These are phyloP conservation scores for Hsuehochloa calcarea DNA, from an alignment of 176 grass and related monocot genomes.

Conservation along the genomic window DNA sequence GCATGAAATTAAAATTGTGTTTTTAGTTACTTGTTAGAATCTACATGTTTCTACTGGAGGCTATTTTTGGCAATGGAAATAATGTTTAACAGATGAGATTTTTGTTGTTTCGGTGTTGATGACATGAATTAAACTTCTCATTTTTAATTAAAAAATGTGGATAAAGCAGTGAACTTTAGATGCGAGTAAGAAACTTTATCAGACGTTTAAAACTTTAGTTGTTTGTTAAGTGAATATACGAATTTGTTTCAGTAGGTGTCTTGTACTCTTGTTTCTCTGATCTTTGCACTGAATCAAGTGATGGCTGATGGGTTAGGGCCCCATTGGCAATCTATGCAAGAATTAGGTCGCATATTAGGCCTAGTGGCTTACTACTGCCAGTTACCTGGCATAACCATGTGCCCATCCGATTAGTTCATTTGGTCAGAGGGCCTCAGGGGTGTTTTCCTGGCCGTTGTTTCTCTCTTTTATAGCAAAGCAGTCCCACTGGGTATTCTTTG, in stretches of 20 bases:
- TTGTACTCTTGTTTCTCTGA: background rate
- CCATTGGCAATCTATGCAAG: background rate
- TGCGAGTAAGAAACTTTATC: conserved; percentile 1
- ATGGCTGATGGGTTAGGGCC: background rate
- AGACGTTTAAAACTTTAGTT: background rate
- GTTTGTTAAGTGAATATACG: conserved; percentile 6
- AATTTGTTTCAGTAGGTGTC: background rate
- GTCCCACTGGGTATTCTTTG: conserved; percentile 3
- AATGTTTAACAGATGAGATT: background rate
- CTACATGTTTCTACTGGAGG: conserved; percentile 10
- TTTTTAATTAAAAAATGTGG: background rate
- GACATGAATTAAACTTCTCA: background rate
- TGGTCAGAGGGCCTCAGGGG: no score
- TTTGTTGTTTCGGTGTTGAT: background rate
- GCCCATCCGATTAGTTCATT: background rate
- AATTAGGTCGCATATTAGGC: background rate
- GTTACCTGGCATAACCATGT: background rate
- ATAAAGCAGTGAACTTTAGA: conserved; percentile 15
- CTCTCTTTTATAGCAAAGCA: background rate
- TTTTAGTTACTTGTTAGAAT: conserved; percentile 18
- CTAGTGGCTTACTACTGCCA: conserved; percentile 8
- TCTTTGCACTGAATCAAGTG: background rate
- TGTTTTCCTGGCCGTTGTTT: background rate
- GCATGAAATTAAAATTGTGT: background rate
- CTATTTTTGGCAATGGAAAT: conserved; percentile 5